Conservation (phyloP, 208 protist genomes). For the Acanthamoeba lenticulata region DNA sequence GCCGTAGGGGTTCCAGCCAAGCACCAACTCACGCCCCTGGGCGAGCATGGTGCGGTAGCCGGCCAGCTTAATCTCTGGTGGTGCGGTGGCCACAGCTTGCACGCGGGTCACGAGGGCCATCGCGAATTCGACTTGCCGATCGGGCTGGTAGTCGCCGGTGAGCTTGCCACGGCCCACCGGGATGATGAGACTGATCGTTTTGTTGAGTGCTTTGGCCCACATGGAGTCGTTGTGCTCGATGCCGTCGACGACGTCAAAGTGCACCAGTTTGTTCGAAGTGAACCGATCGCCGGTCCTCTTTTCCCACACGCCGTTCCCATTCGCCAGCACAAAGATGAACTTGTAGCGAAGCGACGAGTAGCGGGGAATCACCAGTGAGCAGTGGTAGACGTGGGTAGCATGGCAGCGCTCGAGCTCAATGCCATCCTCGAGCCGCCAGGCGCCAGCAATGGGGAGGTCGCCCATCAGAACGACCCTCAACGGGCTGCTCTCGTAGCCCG, state of each 20-base stretch:
- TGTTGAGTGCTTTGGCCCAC: not conserved
- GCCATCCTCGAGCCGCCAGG: not conserved
- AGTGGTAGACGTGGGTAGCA: not conserved
- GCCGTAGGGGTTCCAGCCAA: not conserved
- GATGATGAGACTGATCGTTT: not conserved
- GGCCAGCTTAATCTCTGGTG: not conserved
- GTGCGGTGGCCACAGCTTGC: not conserved
- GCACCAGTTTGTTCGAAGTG: not conserved
- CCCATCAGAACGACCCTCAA: not conserved
- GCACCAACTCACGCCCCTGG: not conserved
- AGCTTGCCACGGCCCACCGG: not conserved
- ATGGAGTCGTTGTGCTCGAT: not conserved
- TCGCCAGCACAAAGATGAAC: not conserved
- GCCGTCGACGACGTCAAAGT: not conserved
- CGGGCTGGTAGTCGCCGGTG: not conserved
- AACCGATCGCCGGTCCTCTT: not conserved
- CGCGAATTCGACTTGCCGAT: not conserved
- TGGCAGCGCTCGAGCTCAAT: not conserved
- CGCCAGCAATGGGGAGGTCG: not conserved
- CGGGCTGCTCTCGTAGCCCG: not conserved
- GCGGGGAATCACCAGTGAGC: not conserved
- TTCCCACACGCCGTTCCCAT: conserved; percentile 10
- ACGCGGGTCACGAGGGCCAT: not conserved
- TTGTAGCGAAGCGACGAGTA: not conserved
- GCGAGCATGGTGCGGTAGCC: not conserved